Percentiles rank a stretch among this genome's conserved stretches.
These are phyloP conservation scores for Lactarius sp. DNA, from an alignment of 768 basidiomycete genomes.

Conservation along the genomic window DNA sequence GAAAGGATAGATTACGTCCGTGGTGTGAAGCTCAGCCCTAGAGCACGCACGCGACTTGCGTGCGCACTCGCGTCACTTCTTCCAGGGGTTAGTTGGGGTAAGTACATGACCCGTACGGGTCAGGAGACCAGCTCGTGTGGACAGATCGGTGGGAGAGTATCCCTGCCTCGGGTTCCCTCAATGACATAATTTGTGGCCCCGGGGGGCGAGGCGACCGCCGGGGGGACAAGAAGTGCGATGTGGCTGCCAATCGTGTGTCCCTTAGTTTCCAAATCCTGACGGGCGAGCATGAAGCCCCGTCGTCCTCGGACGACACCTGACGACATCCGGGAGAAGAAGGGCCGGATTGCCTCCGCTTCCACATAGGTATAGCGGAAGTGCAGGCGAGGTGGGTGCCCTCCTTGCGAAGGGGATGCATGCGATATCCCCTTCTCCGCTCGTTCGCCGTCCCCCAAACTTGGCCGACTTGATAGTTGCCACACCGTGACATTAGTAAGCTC, in stretches of 20 bases:
- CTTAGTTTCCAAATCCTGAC: slow-evolving; percentile 15
- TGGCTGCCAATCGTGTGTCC: slow-evolving; percentile 20
- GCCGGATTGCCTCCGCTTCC: slow-evolving; percentile 16
- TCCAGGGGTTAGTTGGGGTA: neutral
- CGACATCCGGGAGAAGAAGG: slow-evolving; percentile 17
- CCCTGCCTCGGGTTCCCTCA: slow-evolving; percentile 1
- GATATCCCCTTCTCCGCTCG: neutral
- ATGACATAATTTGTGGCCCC: slow-evolving; percentile 22
- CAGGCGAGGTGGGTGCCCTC: neutral
- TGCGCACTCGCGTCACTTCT: slow-evolving; percentile 9
- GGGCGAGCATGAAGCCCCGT: slow-evolving; percentile 15
- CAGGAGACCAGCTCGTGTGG: neutral
- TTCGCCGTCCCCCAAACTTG: neutral
- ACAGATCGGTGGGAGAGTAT: neutral
- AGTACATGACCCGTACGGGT: neutral
- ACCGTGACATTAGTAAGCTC: neutral
- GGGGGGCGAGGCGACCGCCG: neutral
- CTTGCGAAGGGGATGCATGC: neutral
- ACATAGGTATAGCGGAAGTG: slow-evolving; percentile 11
- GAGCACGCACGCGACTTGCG: slow-evolving; percentile 3
- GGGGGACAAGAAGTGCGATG: slow-evolving; percentile 7
- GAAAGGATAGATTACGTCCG: slow-evolving; percentile 22
- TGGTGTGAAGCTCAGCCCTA: neutral
- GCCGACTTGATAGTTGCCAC: neutral
- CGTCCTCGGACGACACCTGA: slow-evolving; percentile 23